A percentile compares a stretch with the other conserved stretches of the same genome.
Evolutionary conservation across 495 filamentous ascomycete species (phyloP).

Genomic region (Penicillium bialowiezense): DNA sequence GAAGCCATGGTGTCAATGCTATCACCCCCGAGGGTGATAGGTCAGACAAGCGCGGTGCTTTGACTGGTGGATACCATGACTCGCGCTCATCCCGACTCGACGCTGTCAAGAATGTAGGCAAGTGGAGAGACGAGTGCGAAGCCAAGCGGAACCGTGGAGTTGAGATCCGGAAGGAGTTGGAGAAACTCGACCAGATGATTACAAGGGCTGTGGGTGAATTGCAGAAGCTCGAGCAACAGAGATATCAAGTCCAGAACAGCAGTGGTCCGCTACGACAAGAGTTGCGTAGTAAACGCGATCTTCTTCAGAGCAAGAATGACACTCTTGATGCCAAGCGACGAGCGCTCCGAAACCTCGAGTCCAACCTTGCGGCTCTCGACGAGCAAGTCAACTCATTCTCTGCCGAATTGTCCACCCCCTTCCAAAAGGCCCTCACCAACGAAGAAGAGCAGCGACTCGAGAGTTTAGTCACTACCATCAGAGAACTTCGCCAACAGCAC

Average conservation of each 20-base stretch:
- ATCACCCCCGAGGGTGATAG: conserved; percentile 94
- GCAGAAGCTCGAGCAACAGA: conserved; percentile 78
- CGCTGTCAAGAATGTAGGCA: conserved; percentile 71
- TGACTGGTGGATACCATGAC: conserved; percentile 92
- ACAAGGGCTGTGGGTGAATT: conserved; percentile 76
- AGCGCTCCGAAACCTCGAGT: conserved; percentile 70
- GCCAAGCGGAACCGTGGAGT: conserved; percentile 52
- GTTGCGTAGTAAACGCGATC: conserved; percentile 64
- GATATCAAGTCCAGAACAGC: conserved; percentile 74
- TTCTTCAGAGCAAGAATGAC: conserved; percentile 70
- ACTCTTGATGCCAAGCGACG: conserved; percentile 69
- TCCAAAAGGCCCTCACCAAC: conserved; percentile 83
- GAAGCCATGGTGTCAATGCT: conserved; percentile 84
- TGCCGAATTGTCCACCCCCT: conserved; percentile 76
- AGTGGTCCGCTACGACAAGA: conserved; percentile 76
- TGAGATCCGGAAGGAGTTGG: conserved; percentile 64
- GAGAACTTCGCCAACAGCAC: conserved; percentile 70
- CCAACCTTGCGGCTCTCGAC: conserved; percentile 68
- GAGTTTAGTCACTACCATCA: conserved; percentile 60
- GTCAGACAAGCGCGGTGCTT: conserved; percentile 87
- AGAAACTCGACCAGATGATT: conserved; percentile 79
- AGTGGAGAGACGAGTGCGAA: conserved; percentile 73
- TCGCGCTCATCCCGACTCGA: conserved; percentile 77
- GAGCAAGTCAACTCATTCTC: conserved; percentile 72
- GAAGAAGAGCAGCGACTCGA: conserved; percentile 83